Conservation (phyloP, 2,329 filamentous ascomycete species). For the Tetracladium maxilliforme region DNA sequence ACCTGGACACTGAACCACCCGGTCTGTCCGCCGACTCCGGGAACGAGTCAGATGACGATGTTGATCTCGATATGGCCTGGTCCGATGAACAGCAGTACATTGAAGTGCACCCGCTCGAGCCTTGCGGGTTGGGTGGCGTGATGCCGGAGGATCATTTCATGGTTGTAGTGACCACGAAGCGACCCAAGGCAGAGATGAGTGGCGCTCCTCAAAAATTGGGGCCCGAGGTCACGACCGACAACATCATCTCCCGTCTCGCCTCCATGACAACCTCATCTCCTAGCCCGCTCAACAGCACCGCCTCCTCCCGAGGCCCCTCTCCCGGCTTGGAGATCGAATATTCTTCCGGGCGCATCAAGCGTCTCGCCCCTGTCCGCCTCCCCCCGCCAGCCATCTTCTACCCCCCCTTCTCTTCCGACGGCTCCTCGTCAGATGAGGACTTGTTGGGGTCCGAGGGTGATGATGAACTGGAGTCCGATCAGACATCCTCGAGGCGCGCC, state of each 20-base stretch:
- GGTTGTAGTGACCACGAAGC: conserved; percentile 25
- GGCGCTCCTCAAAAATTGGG: conserved; percentile 4
- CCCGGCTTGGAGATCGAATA: conserved; percentile 7
- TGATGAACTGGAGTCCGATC: too few relatives aligned
- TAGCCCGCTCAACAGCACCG: not conserved
- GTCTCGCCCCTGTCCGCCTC: conserved; percentile 7
- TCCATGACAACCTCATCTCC: conserved; percentile 2
- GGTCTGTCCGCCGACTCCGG: conserved; percentile 14
- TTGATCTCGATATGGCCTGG: conserved; percentile 12
- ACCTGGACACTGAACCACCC: conserved; percentile 15
- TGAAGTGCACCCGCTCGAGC: conserved; percentile 23
- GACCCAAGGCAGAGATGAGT: too few relatives aligned
- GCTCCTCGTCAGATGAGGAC: too few relatives aligned
- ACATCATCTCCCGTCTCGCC: conserved; percentile 3
- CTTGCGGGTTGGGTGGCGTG: conserved; percentile 43
- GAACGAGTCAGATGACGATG: conserved; percentile 7
- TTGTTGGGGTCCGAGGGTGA: too few relatives aligned
- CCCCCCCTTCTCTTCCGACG: conserved; percentile 2
- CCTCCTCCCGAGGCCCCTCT: not conserved
- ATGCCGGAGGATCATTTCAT: conserved; percentile 50
- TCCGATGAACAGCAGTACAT: conserved; percentile 16
- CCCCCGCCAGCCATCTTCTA: conserved; percentile 8
- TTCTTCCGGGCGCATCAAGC: conserved; percentile 4
- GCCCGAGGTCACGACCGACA: conserved; percentile 2
- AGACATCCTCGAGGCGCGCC: too few relatives aligned